A percentile compares a stretch with the other conserved stretches of the same genome.
Conservation (phyloP, 1,284 basidiomycete species). For the Moniliophthora roreri region DNA sequence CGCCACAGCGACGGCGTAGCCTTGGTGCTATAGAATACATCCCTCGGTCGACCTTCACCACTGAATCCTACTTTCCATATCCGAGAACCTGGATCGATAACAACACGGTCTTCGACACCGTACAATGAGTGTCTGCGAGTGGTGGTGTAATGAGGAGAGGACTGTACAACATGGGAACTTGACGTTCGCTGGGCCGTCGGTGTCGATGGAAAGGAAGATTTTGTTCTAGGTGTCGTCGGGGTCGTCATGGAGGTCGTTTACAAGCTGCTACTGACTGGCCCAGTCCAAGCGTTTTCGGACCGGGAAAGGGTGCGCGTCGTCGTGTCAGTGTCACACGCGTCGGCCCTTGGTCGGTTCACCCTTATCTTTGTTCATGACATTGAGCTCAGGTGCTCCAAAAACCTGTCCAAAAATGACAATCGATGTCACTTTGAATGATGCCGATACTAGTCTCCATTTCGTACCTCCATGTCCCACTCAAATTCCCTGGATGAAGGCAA, state of each 20-base stretch:
- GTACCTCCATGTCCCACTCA: too few species aligned
- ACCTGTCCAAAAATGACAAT: too few species aligned
- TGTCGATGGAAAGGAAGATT: slow-evolving; percentile 42
- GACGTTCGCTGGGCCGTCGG: slow-evolving; percentile 51
- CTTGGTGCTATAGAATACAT: slow-evolving; percentile 62
- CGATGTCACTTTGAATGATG: too few species aligned
- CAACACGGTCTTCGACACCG: slow-evolving; percentile 83
- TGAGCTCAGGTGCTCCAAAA: too few species aligned
- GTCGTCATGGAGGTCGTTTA: slow-evolving; percentile 29
- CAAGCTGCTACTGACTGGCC: not conserved
- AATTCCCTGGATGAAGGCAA: too few species aligned
- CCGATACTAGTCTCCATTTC: not conserved
- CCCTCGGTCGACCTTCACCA: slow-evolving; percentile 81
- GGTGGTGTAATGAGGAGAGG: slow-evolving; percentile 77
- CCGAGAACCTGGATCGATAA: slow-evolving; percentile 82
- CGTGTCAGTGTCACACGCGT: too few species aligned
- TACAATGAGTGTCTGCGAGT: slow-evolving; percentile 79
- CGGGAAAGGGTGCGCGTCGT: not conserved
- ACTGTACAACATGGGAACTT: slow-evolving; percentile 50
- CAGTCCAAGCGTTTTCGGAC: not conserved
- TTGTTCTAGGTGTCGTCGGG: slow-evolving; percentile 48
- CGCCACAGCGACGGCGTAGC: slow-evolving; percentile 56
- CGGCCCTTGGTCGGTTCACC: too few species aligned
- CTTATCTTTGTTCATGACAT: too few species aligned
- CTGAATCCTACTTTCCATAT: slow-evolving; percentile 91